Conservation (phyloP, 2,329 filamentous ascomycete species). For the Beauveria varroae region DNA sequence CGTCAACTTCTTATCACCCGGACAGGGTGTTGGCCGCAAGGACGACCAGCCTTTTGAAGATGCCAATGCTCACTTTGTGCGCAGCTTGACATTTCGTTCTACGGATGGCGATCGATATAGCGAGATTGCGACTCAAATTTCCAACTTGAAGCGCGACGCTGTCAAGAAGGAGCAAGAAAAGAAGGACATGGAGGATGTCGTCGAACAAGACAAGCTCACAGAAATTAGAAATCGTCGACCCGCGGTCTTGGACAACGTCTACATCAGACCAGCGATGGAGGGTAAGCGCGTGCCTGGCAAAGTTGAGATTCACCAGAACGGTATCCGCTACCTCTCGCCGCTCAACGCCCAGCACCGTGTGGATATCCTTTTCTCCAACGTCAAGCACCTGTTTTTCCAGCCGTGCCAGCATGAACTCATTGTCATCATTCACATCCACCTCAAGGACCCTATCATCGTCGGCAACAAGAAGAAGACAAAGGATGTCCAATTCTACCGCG, state of each 20-base stretch:
- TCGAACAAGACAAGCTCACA: slow-evolving; percentile 95
- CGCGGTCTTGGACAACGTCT: slow-evolving; percentile 85
- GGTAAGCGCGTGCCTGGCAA: slow-evolving; percentile 94
- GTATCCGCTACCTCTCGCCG: slow-evolving; percentile 87
- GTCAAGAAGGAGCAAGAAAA: slow-evolving; percentile 94
- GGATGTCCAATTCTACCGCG: slow-evolving; percentile 96
- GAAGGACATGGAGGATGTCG: slow-evolving; percentile 98
- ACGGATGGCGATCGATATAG: slow-evolving; percentile 82
- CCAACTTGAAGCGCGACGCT: slow-evolving; percentile 89
- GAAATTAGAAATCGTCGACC: slow-evolving; percentile 93
- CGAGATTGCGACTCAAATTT: slow-evolving; percentile 87
- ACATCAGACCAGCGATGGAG: slow-evolving; percentile 89
- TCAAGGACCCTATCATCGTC: slow-evolving; percentile 96
- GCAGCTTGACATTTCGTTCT: slow-evolving; percentile 91
- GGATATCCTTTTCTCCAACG: slow-evolving; percentile 94
- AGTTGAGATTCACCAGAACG: slow-evolving; percentile 96
- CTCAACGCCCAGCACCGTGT: slow-evolving; percentile 75
- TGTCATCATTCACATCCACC: slow-evolving; percentile 94
- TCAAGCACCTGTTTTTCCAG: slow-evolving; percentile 98
- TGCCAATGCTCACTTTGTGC: slow-evolving; percentile 87
- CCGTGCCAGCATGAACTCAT: slow-evolving; percentile 94
- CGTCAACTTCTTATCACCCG: slow-evolving; percentile 95
- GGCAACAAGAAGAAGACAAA: slow-evolving; percentile 98
- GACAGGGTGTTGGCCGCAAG: slow-evolving; percentile 92
- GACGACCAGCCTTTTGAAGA: slow-evolving; percentile 98